These are phyloP conservation scores for Podosphaera aphanis DNA, from an alignment of 2,329 filamentous ascomycete species.

Conservation along the genomic window DNA sequence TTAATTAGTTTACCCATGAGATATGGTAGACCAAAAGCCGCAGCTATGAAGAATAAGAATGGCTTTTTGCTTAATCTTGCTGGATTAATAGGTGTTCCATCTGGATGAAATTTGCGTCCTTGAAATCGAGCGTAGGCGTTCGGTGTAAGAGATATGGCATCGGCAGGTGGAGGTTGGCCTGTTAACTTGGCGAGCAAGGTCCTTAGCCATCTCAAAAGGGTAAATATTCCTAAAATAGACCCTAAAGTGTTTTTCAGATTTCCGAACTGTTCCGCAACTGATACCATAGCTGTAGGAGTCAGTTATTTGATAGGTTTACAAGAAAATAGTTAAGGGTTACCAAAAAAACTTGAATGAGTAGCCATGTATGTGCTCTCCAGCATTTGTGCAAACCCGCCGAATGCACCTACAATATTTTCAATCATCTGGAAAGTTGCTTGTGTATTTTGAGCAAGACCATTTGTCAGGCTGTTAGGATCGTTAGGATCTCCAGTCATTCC, in stretches of 20 bases:
- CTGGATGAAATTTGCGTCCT: conserved; percentile 36
- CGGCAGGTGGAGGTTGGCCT: conserved; percentile 69
- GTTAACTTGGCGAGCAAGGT: conserved; percentile 82
- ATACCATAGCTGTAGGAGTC: conserved; percentile 58
- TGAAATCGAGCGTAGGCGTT: conserved; percentile 79
- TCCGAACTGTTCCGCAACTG: conserved; percentile 89
- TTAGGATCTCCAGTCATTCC: conserved; percentile 44
- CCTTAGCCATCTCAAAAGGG: conserved; percentile 80
- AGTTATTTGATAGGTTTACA: conserved; percentile 3
- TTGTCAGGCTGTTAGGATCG: conserved; percentile 83
- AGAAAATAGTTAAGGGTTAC: conserved; percentile 29
- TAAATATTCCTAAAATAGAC: conserved; percentile 85
- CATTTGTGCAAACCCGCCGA: conserved; percentile 97
- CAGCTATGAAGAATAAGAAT: conserved; percentile 82
- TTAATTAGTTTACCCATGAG: conserved; percentile 92
- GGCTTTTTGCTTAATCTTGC: conserved; percentile 77
- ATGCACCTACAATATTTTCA: conserved; percentile 86
- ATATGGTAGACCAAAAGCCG: conserved; percentile 86
- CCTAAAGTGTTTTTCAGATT: conserved; percentile 83
- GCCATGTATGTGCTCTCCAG: conserved; percentile 99
- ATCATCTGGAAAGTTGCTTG: conserved; percentile 96
- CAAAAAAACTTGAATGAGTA: conserved; percentile 94
- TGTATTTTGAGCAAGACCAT: conserved; percentile 83
- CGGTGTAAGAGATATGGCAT: conserved; percentile 68
- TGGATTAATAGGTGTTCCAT: conserved; percentile 34